phyloP scores from a whole-genome alignment of 164 flowering plant species.

The Liriodendron chinense region DNA sequence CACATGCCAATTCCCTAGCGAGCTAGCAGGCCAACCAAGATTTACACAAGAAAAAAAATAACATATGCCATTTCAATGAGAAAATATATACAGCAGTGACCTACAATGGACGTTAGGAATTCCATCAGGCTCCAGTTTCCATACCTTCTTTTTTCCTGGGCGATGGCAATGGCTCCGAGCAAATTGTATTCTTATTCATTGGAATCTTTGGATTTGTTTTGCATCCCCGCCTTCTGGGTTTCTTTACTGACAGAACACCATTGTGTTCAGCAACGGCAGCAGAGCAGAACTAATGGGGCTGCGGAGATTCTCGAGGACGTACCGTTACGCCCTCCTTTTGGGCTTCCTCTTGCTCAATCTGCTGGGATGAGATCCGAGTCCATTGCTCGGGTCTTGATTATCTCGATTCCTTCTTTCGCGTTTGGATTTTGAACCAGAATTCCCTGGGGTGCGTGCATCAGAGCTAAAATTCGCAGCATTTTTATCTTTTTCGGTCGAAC shows the following conservation, averaged over 20 bases:
- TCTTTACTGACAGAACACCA: conserved; percentile 19
- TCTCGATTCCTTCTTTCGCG: conserved; percentile 7
- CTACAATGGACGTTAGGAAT: neutral
- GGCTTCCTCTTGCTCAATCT: conserved; percentile 30
- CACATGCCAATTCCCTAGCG: too few species aligned
- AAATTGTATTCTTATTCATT: neutral
- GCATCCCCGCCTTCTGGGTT: conserved; percentile 36
- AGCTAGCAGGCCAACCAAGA: too few species aligned
- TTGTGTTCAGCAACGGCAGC: neutral
- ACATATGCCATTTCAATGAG: neutral
- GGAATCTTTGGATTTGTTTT: conserved; percentile 17
- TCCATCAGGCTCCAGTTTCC: neutral
- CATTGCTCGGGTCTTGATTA: conserved; percentile 4
- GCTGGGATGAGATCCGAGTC: conserved; percentile 20
- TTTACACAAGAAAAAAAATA: neutral
- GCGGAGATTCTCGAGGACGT: conserved; percentile 13
- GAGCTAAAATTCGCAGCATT: conserved; percentile 25
- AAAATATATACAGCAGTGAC: neutral
- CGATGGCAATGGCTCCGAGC: neutral
- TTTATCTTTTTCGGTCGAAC: conserved; percentile 18
- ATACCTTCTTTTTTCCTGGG: neutral
- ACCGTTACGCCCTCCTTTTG: conserved; percentile 9
- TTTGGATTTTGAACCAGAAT: conserved; percentile 10
- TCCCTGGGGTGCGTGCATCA: conserved; percentile 21
- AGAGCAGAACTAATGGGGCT: conserved; percentile 20